A percentile compares a stretch with the other conserved stretches of the same genome.
Conservation (phyloP, 2,329 filamentous ascomycete species). For the Ceratocystis huliohia region DNA sequence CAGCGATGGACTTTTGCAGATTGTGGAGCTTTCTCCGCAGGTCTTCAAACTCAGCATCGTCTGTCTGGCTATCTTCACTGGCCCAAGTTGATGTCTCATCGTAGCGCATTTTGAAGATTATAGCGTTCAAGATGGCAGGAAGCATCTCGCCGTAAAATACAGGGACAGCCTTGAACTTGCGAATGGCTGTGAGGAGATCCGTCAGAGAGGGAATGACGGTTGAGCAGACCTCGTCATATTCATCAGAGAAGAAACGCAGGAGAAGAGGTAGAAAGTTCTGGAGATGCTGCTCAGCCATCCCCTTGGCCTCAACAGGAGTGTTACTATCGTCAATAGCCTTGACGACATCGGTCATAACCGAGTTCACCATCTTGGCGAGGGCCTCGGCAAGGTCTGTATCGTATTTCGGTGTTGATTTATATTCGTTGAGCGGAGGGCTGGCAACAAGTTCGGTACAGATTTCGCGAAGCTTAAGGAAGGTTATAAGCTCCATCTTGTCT, state of each 20-base stretch:
- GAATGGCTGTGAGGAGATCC: conserved; percentile 80
- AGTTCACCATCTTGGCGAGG: conserved; percentile 91
- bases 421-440: conserved; percentile 67
- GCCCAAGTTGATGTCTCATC: conserved; percentile 92
- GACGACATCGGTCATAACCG: conserved; percentile 73
- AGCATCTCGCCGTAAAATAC: conserved; percentile 69
- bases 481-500: conserved; percentile 90
- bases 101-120: conserved; percentile 92
- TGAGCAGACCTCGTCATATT: conserved; percentile 96
- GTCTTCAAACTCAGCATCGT: conserved; percentile 95
- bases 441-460: conserved; percentile 77
- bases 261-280: conserved; percentile 76
- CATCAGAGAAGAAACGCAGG: conserved; percentile 89
- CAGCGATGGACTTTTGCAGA: conserved; percentile 82
- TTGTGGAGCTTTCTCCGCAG: conserved; percentile 79
- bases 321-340: conserved; percentile 62
- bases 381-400: conserved; percentile 92
- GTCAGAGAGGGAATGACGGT: conserved; percentile 88
- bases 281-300: conserved; percentile 68
- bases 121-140: conserved; percentile 75
- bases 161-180: conserved; percentile 64
- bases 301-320: conserved; percentile 50
- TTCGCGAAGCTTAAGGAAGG: conserved; percentile 73
- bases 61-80: conserved; percentile 84
- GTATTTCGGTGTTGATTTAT: conserved; percentile 71